These are phyloP conservation scores for Fraxinus quadrangulata DNA, from an alignment of 257 asterid species.

Conservation along the genomic window DNA sequence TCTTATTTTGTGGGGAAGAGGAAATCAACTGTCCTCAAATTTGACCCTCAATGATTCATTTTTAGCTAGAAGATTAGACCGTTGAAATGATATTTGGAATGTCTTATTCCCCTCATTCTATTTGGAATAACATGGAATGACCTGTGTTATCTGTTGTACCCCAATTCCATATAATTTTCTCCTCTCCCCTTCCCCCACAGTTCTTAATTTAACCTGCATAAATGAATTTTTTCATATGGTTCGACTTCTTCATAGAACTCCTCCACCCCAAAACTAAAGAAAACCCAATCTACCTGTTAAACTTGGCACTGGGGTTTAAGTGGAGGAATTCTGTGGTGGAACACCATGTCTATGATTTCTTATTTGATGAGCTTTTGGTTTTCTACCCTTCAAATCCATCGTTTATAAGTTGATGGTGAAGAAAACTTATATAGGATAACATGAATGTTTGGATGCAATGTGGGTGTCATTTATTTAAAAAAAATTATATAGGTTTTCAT, in stretches of 20 bases:
- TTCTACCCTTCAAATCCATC: neutral
- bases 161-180: neutral
- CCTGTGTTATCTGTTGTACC: neutral
- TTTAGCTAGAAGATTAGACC: neutral
- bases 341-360: neutral
- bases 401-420: neutral
- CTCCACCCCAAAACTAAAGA: neutral
- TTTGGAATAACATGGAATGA: neutral
- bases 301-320: neutral
- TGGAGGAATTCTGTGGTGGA: neutral
- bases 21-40: neutral
- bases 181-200: neutral
- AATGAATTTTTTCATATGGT: neutral
- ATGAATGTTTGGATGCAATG: conserved; percentile 5
- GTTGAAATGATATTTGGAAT: neutral
- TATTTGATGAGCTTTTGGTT: neutral
- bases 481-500: neutral
- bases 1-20: neutral
- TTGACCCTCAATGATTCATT: neutral
- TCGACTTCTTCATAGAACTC: neutral
- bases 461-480: neutral
- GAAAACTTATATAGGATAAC: neutral
- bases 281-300: neutral
- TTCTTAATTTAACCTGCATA: neutral
- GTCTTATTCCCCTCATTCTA: neutral